A percentile compares a stretch with the other conserved stretches of the same genome.
These are phyloP conservation scores for Sarocladium oryzae DNA, from an alignment of 2,329 filamentous ascomycete species.

Conservation along the genomic window DNA sequence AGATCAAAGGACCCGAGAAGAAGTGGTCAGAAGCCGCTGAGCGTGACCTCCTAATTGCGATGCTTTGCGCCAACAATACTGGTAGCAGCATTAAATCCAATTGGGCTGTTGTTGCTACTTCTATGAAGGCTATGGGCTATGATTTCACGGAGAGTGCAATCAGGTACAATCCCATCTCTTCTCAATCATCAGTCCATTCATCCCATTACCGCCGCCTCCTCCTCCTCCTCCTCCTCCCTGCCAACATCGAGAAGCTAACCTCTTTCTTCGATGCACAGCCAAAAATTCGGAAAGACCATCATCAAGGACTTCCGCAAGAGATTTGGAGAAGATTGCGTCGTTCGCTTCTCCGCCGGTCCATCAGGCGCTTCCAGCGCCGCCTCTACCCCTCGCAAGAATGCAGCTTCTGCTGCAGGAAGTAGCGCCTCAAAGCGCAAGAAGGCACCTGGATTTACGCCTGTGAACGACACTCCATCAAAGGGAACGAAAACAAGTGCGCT, in stretches of 20 bases:
- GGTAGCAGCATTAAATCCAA: conserved; percentile 22
- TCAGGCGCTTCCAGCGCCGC: conserved; percentile 7
- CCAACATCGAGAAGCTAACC: not conserved
- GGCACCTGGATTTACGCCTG: not conserved
- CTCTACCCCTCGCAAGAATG: conserved; percentile 6
- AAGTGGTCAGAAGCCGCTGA: conserved; percentile 31
- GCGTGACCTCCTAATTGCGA: conserved; percentile 31
- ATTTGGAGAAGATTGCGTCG: conserved; percentile 13
- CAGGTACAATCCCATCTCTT: conserved; percentile 21
- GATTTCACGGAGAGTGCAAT: conserved; percentile 32
- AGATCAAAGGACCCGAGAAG: conserved; percentile 19
- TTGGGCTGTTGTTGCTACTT: conserved; percentile 24
- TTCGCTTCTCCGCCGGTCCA: conserved; percentile 1
- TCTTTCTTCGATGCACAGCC: conserved; percentile 19
- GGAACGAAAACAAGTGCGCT: not conserved
- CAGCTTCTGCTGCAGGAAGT: not conserved
- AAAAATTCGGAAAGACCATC: conserved; percentile 33
- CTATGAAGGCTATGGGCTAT: conserved; percentile 28
- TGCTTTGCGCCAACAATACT: conserved; percentile 22
- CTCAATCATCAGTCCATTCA: not conserved
- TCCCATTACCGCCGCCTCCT: not conserved
- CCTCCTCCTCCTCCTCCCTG: too few relatives aligned
- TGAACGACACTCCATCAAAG: not conserved
- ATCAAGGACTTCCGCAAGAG: conserved; percentile 27
- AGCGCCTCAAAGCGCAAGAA: conserved; percentile 3